Evolutionary conservation across 176 grass and related monocot genomes (phyloP).

Genomic region (Avena insularis): DNA sequence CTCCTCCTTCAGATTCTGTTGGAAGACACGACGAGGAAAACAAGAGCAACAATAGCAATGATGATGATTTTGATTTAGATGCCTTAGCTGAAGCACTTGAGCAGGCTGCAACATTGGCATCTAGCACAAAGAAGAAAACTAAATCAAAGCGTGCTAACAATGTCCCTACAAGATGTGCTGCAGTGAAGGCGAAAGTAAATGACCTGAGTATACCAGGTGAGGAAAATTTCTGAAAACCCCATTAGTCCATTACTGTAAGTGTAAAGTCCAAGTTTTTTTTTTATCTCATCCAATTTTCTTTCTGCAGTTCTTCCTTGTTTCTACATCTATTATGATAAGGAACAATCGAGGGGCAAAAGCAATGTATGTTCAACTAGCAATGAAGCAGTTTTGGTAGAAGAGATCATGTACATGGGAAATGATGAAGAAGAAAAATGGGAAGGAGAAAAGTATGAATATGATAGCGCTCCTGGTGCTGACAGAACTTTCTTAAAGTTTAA

Average conservation of each 20-base stretch:
- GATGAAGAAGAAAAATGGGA: slow-evolving; percentile 85
- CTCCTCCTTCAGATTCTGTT: slow-evolving; percentile 17
- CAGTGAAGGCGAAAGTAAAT: slow-evolving; percentile 45
- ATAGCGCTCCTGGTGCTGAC: slow-evolving; percentile 80
- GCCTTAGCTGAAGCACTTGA: slow-evolving; percentile 73
- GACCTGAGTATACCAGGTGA: slow-evolving; percentile 60
- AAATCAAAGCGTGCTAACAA: slow-evolving; percentile 51
- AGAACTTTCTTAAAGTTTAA: slow-evolving; percentile 94
- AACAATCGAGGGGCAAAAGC: slow-evolving; percentile 10
- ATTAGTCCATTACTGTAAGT: background rate
- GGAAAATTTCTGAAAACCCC: background rate
- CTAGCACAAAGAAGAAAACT: slow-evolving; percentile 71
- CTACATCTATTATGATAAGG: slow-evolving; percentile 83
- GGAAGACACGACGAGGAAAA: slow-evolving; percentile 45
- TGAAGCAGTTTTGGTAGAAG: slow-evolving; percentile 53
- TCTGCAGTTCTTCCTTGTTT: slow-evolving; percentile 87
- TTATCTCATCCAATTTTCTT: slow-evolving; percentile 39
- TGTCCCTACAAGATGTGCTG: slow-evolving; percentile 37
- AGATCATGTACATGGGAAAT: slow-evolving; percentile 37
- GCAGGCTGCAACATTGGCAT: slow-evolving; percentile 71
- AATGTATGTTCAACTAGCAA: slow-evolving; percentile 42
- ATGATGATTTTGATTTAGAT: slow-evolving; percentile 72
- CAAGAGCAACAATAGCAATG: slow-evolving; percentile 27
- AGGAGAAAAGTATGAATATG: slow-evolving; percentile 89
- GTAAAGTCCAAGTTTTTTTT: background rate